Evolutionary conservation across 352 stramenopile species (phyloP), one percentile per base, ranked within the genome.

Genomic region (Phytophthora aleatoria): DNA sequence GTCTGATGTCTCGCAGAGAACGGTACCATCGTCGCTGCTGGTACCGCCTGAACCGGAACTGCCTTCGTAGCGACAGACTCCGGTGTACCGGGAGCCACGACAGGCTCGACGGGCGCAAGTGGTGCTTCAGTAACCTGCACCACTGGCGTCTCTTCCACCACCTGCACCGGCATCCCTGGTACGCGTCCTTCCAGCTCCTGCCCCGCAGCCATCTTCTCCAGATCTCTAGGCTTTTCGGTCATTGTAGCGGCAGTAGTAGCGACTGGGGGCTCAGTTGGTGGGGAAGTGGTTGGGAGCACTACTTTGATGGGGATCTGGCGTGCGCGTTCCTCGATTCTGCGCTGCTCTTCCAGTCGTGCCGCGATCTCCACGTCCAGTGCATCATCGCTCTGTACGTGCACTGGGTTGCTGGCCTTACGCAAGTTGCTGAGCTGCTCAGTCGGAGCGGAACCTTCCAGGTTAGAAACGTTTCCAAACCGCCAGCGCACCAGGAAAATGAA

Each of bases 1-100:
- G 66, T 63, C 33, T 76, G 38, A 39, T 89, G 79, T 16, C 78
- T 79, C 20, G 62, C 35, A 20, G 50, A 64, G 31, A 80, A 83
- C 8, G 77, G 45, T 38, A 67, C 36, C 5, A 39, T 6, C 2
- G 31, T 33, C 13, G 31, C 24, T 26, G 16, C 41, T 9, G 44
- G 48, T 6, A 6, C 10, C 3, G 9, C 12, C 8, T 41, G 35
- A n/a, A 5, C 35, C 3, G 50, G 42, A 13, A 43, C 50, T 26
- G 38, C 42, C 12, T 58, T 53, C 9, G 52, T 57, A 26, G 35
- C 50, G 31, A 49, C 36, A 26, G 38, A n/a, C 6, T 66, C 56
- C 13, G 36, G 43, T 13, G 44, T 16, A 13, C 13, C 16, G 2
- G 36, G 48, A 16, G 30, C 48, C 24, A 26, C 28, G 24, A 43